Percentiles rank a stretch among this genome's conserved stretches.
Evolutionary conservation across 352 stramenopile species (phyloP).

Genomic region (Aphanomyces stellatus): DNA sequence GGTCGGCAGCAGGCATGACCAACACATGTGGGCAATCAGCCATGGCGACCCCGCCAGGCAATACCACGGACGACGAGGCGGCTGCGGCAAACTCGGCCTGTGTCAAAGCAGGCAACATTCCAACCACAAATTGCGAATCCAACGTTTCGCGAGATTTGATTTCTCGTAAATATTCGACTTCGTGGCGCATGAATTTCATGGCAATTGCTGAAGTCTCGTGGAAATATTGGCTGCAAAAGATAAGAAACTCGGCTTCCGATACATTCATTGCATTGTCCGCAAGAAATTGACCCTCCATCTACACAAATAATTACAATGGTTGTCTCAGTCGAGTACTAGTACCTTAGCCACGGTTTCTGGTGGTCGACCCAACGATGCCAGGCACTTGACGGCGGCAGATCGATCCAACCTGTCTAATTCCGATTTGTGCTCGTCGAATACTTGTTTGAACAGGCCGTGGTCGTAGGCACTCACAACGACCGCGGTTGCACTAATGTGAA

Average conservation of each 20-base stretch:
- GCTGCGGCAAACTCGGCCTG: background rate
- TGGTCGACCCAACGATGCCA: background rate
- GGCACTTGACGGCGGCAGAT: background rate
- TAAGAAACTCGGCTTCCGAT: background rate
- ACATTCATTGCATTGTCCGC: background rate
- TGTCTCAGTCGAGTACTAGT: too few relatives aligned
- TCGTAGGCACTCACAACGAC: background rate
- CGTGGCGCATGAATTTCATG: background rate
- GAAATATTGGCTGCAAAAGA: background rate
- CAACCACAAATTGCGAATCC: background rate
- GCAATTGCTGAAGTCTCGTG: background rate
- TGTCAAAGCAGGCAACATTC: background rate
- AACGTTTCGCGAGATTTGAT: background rate
- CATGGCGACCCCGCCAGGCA: background rate
- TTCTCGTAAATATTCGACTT: background rate
- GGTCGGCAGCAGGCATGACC: conserved; percentile 2
- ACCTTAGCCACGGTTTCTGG: too few relatives aligned
- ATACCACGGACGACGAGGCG: background rate
- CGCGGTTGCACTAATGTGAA: background rate
- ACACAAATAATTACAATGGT: too few relatives aligned
- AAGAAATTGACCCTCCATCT: background rate
- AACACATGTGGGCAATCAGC: background rate
- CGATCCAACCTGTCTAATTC: too few relatives aligned
- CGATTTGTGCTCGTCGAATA: background rate
- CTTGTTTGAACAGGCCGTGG: background rate